Conservation (phyloP, 257 asterid species). For the Leonotis leonurus region DNA sequence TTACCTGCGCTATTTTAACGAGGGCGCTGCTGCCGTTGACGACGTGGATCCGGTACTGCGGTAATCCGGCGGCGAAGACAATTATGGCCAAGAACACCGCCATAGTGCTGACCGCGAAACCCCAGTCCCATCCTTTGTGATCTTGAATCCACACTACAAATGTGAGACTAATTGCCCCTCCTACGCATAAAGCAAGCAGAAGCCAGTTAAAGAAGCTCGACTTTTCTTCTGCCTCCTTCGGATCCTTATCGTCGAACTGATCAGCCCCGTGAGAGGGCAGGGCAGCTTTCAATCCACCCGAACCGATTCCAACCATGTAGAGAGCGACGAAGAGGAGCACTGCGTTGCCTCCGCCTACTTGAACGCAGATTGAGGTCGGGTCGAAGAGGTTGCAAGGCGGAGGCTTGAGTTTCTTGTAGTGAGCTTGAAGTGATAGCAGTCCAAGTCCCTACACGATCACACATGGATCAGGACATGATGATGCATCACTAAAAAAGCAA, state of each 20-base stretch:
- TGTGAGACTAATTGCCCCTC: conserved; percentile 50
- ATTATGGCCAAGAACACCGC: conserved; percentile 45
- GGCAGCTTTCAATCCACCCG: conserved; percentile 59
- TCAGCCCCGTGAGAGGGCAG: conserved; percentile 78
- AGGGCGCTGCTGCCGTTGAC: conserved; percentile 61
- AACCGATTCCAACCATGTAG: conserved; percentile 48
- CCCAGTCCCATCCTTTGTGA: conserved; percentile 73
- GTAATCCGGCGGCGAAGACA: conserved; percentile 39
- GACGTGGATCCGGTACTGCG: conserved; percentile 46
- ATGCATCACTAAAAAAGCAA: neutral
- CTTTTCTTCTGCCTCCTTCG: conserved; percentile 39
- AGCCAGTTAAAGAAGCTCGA: conserved; percentile 70
- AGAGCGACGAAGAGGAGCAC: conserved; percentile 39
- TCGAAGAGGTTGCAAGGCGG: conserved; percentile 46
- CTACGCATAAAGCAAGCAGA: conserved; percentile 44
- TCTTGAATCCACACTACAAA: conserved; percentile 64
- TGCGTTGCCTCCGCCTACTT: conserved; percentile 44
- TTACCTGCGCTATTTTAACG: conserved; percentile 48
- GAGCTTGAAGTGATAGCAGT: conserved; percentile 55
- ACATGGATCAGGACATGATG: neutral
- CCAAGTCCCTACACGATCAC: conserved; percentile 55
- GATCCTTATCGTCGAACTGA: conserved; percentile 64
- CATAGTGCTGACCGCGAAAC: conserved; percentile 38
- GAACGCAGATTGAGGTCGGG: conserved; percentile 27
- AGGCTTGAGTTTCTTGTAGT: conserved; percentile 42